Evolutionary conservation across 2,329 filamentous ascomycete genomes (phyloP), one percentile per base, ranked within the genome.

Genomic region (Pseudofabraea citricarpa): DNA sequence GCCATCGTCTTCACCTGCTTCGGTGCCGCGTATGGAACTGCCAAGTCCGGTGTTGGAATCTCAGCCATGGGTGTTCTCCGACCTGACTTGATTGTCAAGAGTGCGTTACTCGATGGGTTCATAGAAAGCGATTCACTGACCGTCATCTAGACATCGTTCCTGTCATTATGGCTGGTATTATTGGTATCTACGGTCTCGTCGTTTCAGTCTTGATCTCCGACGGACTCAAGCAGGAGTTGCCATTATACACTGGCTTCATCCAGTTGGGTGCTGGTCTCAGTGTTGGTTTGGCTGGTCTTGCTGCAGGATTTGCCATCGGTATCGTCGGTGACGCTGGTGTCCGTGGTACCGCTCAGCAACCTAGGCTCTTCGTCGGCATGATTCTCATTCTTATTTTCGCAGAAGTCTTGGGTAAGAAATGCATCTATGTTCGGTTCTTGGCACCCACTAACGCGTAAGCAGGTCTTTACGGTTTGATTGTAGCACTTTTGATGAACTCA

Each of bases 161-260:
- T 67, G 93, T 97, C 72, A 95, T 98, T 83, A 98, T 98, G 93
- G 93, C 93, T 78, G 93, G 93, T 97, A 98, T 98, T 72, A 97
- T 98, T 73, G 93, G 89, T 86, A 97, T 98, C 70, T 98, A 93
- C 74, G 87, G 87, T 61, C 79, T 93, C 55, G 87, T 93, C 71
- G 87, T 91, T 49, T 90, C 87, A 15, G 87, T 93, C 66, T 72
- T 93, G 62, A 89, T 93, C 64, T 90, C 87, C 63, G 86, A 89
- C 66, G 82, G 81, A 59, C 74, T 93, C 53, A 76, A 74, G 58
- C 86, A 91, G 70, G 65, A 79, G 53, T 70, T 85, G 50, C 75
- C 87, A 48, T 77, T 93, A 49, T 91, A 85, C 71, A 89, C 86
- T 44, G 83, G 85, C 48, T 90, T 91, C 73, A 87, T 91, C 61